Conservation (phyloP, 2,329 filamentous ascomycete genomes). For the Myriosclerotinia curreyana region DNA sequence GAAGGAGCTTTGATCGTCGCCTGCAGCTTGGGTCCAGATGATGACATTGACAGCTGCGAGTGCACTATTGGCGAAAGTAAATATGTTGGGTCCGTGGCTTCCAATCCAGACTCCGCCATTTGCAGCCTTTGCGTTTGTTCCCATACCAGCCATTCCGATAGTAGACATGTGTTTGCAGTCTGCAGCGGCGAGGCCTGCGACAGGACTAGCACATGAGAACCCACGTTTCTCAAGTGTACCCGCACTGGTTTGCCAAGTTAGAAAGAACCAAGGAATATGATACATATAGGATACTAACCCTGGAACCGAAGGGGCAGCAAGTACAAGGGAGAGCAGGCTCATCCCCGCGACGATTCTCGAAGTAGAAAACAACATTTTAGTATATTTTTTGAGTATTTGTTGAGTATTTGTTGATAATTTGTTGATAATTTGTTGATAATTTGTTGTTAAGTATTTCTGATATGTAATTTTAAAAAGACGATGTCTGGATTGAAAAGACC, state of each 20-base stretch:
- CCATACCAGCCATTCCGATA: constrained; percentile 22
- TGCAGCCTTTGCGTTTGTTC: constrained; percentile 17
- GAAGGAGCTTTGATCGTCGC: constrained; percentile 19
- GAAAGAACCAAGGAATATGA: background rate
- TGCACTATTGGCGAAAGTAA: constrained; percentile 20
- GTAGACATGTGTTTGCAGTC: constrained; percentile 23
- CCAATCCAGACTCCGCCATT: constrained; percentile 23
- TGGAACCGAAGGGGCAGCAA: constrained; percentile 13
- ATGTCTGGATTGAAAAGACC: background rate
- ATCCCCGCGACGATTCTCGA: constrained; percentile 12
- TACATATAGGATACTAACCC: constrained; percentile 4
- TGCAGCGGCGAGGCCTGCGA: constrained; percentile 14
- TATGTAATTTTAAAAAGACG: background rate
- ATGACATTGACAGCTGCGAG: constrained; percentile 3
- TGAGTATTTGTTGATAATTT: too few species aligned
- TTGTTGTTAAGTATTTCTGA: background rate
- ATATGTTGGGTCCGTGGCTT: constrained; percentile 22
- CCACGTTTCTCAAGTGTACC: constrained; percentile 19
- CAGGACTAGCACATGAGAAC: constrained; percentile 19
- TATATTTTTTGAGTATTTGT: background rate
- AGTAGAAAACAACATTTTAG: constrained; percentile 19
- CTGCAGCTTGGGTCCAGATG: constrained; percentile 14
- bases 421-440: too few species aligned
- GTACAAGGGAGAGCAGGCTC: constrained; percentile 19
- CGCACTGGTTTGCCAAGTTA: background rate